Evolutionary conservation across 2,329 filamentous ascomycete genomes (phyloP).

Genomic region (Cercospora berteroae): DNA sequence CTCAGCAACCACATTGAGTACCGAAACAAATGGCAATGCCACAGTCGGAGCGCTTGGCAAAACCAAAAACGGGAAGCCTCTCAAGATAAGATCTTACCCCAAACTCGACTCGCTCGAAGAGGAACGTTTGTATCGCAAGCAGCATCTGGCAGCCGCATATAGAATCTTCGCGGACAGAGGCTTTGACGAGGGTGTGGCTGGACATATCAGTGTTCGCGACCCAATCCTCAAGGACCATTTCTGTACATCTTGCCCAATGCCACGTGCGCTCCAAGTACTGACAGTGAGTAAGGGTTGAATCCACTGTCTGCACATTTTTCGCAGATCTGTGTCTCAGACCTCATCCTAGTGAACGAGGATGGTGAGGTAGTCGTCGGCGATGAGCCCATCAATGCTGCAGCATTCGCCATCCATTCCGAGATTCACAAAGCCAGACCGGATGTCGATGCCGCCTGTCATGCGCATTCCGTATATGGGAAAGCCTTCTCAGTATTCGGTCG

Average conservation of each 20-base stretch:
- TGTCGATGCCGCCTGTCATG: conserved; percentile 43
- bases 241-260: conserved; percentile 26
- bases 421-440: conserved; percentile 46
- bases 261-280: background rate
- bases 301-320: conserved; percentile 48
- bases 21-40: conserved; percentile 43
- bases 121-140: conserved; percentile 43
- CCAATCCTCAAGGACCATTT: conserved; percentile 39
- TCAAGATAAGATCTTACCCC: conserved; percentile 49
- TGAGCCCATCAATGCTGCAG: conserved; percentile 47
- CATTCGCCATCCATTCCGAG: conserved; percentile 47
- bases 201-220: conserved; percentile 42
- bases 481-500: conserved; percentile 49
- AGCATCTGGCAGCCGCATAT: conserved; percentile 47
- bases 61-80: conserved; percentile 46
- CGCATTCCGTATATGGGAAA: conserved; percentile 49
- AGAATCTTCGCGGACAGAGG: conserved; percentile 44
- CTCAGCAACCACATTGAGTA: conserved; percentile 37
- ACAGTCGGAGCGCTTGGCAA: conserved; percentile 48
- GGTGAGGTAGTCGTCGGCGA: conserved; percentile 45
- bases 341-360: conserved; percentile 47
- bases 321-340: conserved; percentile 44
- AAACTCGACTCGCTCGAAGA: conserved; percentile 40
- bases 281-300: conserved; percentile 36
- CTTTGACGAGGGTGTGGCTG: conserved; percentile 42